Evolutionary conservation across 1,284 basidiomycete species (phyloP), one percentile per base, ranked within the genome.

Genomic region (Stygiomarasmius scandens): DNA sequence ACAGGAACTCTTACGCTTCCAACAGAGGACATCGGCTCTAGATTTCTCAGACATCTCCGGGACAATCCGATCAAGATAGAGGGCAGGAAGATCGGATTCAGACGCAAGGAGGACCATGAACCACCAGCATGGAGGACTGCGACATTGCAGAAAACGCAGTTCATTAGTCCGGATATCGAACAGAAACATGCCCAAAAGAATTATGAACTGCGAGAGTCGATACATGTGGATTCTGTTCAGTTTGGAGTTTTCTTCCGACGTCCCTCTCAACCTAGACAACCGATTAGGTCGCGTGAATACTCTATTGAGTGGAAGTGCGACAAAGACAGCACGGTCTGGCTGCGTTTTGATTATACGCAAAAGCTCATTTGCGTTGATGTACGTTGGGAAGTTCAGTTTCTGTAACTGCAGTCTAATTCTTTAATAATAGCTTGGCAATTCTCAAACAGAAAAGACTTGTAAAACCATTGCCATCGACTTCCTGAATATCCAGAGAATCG

Each of bases 341-440:
- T 90, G 20, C 71, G 73, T 54, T 84, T 89, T 54, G 79, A 88
- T 51, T 89, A 89, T 62, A 81, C 84, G 25, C 81, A 86, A 62
- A 88, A 87, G 69, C 65, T 82, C 24, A 79, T 90, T 41, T 78
- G 83, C 12, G 77, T 89, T 16, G 76, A 73, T 69, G 87, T 84
- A 59, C 67, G 73, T 61, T 22, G 45, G 34, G 34, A 23, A 46
- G 57, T 52, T 29, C 19, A 56, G 22, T 47, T 51, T 41, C 11
- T 22, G 46, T 52, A n/a, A 54, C n/a, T 27, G 46, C 19, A 22
- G 55, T 49, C 25, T 56, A 23, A 2, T 32, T 47, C 29, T 32
- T 32, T 12, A 32, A 25, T 38, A 53, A 6, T 62, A 87, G 84
- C 75, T 87, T 25, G 87, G 86, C 38, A 79, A 85, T 58, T 73